A percentile compares a stretch with the other conserved stretches of the same genome.
Conservation (phyloP, 2,329 filamentous ascomycete genomes). For the Penicillium psychrosexuale region DNA sequence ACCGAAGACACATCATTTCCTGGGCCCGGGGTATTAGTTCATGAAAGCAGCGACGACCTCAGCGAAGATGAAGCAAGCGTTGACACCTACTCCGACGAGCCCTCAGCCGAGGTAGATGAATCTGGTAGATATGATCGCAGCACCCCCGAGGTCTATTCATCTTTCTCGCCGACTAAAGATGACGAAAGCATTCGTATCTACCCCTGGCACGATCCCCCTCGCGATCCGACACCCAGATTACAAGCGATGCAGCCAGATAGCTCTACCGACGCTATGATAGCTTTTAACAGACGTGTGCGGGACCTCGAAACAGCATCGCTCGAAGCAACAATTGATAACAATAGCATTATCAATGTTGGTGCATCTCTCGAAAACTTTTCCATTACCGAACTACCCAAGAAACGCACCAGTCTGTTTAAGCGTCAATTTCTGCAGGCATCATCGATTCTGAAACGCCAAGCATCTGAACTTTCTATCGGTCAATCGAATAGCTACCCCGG, state of each 20-base stretch:
- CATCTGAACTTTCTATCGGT: conserved; percentile 30
- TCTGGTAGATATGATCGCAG: conserved; percentile 20
- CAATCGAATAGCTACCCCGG: conserved; percentile 29
- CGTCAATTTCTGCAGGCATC: conserved; percentile 43
- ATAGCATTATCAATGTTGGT: conserved; percentile 44
- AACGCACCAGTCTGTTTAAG: conserved; percentile 48
- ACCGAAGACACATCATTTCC: conserved; percentile 44
- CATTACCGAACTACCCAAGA: conserved; percentile 34
- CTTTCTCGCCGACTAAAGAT: conserved; percentile 21
- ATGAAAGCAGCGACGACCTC: conserved; percentile 45
- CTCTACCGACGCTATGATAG: conserved; percentile 55
- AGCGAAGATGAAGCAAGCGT: conserved; percentile 37
- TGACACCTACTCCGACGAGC: conserved; percentile 27
- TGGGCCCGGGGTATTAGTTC: conserved; percentile 50
- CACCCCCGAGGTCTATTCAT: conserved; percentile 16
- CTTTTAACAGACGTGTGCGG: conserved; percentile 48
- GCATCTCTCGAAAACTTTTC: conserved; percentile 45
- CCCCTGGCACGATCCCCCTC: conserved; percentile 50
- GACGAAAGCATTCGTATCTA: conserved; percentile 35
- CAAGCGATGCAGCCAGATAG: conserved; percentile 48
- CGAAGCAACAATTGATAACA: conserved; percentile 54
- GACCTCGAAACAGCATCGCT: conserved; percentile 55
- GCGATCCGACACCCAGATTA: conserved; percentile 28
- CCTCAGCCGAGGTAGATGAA: conserved; percentile 28
- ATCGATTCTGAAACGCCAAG: conserved; percentile 48